Evolutionary conservation across 2,329 filamentous ascomycete species (phyloP).

Genomic region (Alternaria novae-zelandiae): DNA sequence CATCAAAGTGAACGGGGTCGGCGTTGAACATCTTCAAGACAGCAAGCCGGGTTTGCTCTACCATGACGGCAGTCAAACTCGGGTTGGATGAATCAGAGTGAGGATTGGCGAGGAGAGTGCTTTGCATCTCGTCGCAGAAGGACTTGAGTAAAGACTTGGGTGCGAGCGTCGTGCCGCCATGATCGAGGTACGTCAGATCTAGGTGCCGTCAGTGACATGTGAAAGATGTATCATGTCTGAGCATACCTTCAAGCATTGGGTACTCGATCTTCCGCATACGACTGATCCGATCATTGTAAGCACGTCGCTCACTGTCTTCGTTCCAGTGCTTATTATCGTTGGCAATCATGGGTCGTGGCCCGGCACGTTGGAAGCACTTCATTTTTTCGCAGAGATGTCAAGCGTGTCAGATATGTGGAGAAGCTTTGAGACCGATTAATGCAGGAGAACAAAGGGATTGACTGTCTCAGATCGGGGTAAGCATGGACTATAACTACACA

Average conservation of each 20-base stretch:
- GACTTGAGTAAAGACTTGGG: constrained; percentile 63
- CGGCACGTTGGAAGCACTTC: not conserved
- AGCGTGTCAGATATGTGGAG: not conserved
- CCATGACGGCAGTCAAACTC: constrained; percentile 63
- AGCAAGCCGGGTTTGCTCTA: constrained; percentile 53
- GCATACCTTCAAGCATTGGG: constrained; percentile 34
- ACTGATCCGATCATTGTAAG: constrained; percentile 19
- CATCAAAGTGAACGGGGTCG: constrained; percentile 78
- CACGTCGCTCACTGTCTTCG: constrained; percentile 3
- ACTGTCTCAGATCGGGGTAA: not conserved
- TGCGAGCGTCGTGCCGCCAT: constrained; percentile 56
- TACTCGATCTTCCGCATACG: constrained; percentile 28
- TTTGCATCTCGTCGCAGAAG: constrained; percentile 63
- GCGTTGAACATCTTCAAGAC: constrained; percentile 78
- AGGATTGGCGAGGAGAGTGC: constrained; percentile 70
- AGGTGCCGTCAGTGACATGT: not conserved
- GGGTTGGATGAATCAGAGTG: constrained; percentile 68
- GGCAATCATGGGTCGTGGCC: not conserved
- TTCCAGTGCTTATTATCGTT: not conserved
- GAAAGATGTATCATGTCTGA: not conserved
- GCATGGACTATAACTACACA: not conserved
- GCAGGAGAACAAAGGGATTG: not conserved
- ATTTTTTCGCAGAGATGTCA: not conserved
- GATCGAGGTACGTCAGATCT: constrained; percentile 53
- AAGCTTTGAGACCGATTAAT: not conserved